Evolutionary conservation across 164 flowering plant species (phyloP), one percentile per base, ranked within the genome.

Genomic region (Magnolia officinalis): DNA sequence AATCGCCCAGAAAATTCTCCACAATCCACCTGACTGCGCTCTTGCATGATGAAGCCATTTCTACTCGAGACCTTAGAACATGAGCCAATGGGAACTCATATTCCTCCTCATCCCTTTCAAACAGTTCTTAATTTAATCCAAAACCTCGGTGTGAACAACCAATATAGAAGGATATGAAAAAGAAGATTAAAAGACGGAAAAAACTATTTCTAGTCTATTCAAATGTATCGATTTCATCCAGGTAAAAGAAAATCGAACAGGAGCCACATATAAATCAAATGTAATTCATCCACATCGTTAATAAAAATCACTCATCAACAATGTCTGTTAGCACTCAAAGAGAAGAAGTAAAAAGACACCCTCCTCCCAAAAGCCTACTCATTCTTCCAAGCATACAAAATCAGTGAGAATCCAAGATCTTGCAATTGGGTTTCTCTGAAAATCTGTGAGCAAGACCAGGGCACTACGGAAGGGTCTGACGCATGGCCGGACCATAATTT

Each of bases 371-470:
- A 37, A 70, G 55, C 77, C 81, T 84, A 86, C 79, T 86, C 88
- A 72, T 79, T 83, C 81, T 84, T 86, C 88, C 88, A 86, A 70
- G 87, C 88, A 84, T 83, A 86, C 78, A 86, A 78, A 66, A 84
- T 80, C 74, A 86, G 63, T 18, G 85, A 84, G 79, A 86, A 86
- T 45, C 83, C 85, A 69, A 64, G 84, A 78, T 79, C 81, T 63
- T 78, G 79, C 29, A 67, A 51, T 50, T 78, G 80, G 18, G 75
- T 45, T 50, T 82, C 86, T 71, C 71, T 80, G 65, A 79, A 71
- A 18, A 51, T 79, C 67, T 85, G 83, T 10, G 80, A 80, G 64
- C 78, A 79, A 29, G 83, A 59, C 82, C 84, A 82, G 16, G 78
- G 77, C 73, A 80, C 63, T 14, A 67, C 16, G 16, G 77, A 21